Percentiles rank a stretch among this genome's conserved stretches.
Evolutionary conservation across 257 asterid species (phyloP).

Genomic region (Euphrasia confusa): DNA sequence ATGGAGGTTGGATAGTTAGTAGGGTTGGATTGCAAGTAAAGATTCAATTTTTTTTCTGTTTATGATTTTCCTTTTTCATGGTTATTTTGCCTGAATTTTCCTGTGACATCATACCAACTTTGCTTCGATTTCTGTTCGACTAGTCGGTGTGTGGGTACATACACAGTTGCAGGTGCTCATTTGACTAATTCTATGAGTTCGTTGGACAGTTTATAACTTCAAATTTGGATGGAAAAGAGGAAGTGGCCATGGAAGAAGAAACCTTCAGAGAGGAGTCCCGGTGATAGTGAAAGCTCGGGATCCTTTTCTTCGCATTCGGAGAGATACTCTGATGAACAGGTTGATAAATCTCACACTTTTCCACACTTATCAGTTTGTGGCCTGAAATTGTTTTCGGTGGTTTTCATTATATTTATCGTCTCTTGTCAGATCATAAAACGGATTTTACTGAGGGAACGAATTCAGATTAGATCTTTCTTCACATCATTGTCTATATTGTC

Average conservation of each 20-base stretch:
- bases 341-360: constrained; percentile 17
- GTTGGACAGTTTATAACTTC: constrained; percentile 15
- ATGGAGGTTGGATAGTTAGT: constrained; percentile 9
- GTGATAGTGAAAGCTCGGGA: constrained; percentile 66
- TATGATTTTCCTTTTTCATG: neutral
- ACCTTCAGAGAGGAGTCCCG: constrained; percentile 61
- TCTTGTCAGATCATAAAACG: neutral
- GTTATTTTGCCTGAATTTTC: constrained; percentile 11
- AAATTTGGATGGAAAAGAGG: constrained; percentile 52
- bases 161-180: constrained; percentile 30
- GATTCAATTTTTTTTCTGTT: neutral
- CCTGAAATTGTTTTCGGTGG: neutral
- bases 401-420: neutral
- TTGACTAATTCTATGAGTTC: constrained; percentile 14
- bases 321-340: constrained; percentile 70
- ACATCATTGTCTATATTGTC: too few relatives aligned
- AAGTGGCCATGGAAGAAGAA: constrained; percentile 77
- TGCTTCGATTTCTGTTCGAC: constrained; percentile 6
- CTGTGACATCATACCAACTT: constrained; percentile 1
- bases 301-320: constrained; percentile 58
- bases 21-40: constrained; percentile 31
- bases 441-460: too few relatives aligned
- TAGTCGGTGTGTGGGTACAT: constrained; percentile 1
- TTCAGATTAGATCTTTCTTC: neutral
- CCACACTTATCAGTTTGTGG: neutral